Evolutionary conservation across 75 land plant species (phyloP), one percentile per base, ranked within the genome.

Genomic region (Pinus albicaulis): DNA sequence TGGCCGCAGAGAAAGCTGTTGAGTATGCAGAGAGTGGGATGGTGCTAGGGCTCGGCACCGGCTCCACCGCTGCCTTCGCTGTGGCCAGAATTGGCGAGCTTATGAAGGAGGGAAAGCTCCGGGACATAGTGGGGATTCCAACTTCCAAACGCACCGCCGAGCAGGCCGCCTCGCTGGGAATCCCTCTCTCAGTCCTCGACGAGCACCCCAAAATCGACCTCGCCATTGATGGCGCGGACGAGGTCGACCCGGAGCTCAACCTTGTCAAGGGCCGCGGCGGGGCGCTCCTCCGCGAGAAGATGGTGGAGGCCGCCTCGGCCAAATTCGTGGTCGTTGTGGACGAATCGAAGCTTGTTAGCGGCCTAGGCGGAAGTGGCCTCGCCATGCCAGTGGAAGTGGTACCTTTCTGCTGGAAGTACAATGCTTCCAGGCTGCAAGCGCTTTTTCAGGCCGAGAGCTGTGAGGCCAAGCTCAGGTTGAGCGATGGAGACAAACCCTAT

Each of bases 31-130:
- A 92, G 63, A 92, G 95, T 38, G 91, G 91, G 12, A 95, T 92
- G 95, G 98, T 95, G 15, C 56, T 95, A 16, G 98, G 95, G 3
- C 85, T 95, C 7, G 95, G 98, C 57, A 92, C 98, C 24, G 95
- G 98, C 2, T 92, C 98, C 68, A 95, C 95, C 26, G 95, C 95
- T 36, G 89, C 85, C 52, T 92, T 92, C 80, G 94, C 87, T 3
- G 88, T 95, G 23, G 93, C 86, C 23, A 84, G 88, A 26, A 88
- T 94, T 72, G 98, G 89, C n/a, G 95, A 92, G 73, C 91, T 94
- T 22, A 60, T 94, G 58, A 86, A 80, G 57, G 81, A 78, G 26
- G 95, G 95, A 11, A 85, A 83, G 80, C 85, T 94, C 20, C 75
- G 72, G 53, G 72, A 88, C 89, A 90, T 94, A 16, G 65, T n/a